Evolutionary conservation across 495 filamentous ascomycete genomes (phyloP).

Genomic region (Ramalina peruviana): DNA sequence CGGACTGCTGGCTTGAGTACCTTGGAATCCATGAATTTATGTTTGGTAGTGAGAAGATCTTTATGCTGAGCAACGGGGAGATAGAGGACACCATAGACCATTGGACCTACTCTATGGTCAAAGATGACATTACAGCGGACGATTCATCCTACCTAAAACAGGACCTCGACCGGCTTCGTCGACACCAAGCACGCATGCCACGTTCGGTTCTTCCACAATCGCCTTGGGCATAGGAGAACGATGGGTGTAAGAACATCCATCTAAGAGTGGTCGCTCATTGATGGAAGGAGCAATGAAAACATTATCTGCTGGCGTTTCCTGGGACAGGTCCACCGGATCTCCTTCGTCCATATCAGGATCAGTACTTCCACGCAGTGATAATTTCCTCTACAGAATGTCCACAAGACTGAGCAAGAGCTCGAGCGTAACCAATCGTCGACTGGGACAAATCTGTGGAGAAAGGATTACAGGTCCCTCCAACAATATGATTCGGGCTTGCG

Average conservation of each 20-base stretch:
- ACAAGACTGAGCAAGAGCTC: too few species aligned
- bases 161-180: slow-evolving; percentile 95
- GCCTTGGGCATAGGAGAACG: slow-evolving; percentile 55
- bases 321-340: slow-evolving; percentile 29
- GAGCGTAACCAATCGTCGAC: too few species aligned
- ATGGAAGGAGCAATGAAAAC: slow-evolving; percentile 76
- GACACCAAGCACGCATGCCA: slow-evolving; percentile 61
- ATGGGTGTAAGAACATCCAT: slow-evolving; percentile 71
- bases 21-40: slow-evolving; percentile 90
- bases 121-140: background rate
- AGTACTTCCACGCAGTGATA: too few species aligned
- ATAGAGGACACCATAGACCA: slow-evolving; percentile 92
- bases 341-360: slow-evolving; percentile 28
- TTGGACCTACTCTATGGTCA: slow-evolving; percentile 42
- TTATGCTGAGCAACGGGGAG: slow-evolving; percentile 53
- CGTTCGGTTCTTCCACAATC: slow-evolving; percentile 27
- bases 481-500: too few species aligned
- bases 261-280: slow-evolving; percentile 40
- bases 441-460: too few species aligned
- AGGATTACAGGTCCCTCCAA: too few species aligned
- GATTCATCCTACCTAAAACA: slow-evolving; percentile 45
- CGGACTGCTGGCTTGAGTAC: slow-evolving; percentile 62
- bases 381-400: too few species aligned
- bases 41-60: slow-evolving; percentile 55
- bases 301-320: slow-evolving; percentile 41